Evolutionary conservation across 2,329 filamentous ascomycete genomes (phyloP), one percentile per base, ranked within the genome.

Genomic region (Venturia effusa): DNA sequence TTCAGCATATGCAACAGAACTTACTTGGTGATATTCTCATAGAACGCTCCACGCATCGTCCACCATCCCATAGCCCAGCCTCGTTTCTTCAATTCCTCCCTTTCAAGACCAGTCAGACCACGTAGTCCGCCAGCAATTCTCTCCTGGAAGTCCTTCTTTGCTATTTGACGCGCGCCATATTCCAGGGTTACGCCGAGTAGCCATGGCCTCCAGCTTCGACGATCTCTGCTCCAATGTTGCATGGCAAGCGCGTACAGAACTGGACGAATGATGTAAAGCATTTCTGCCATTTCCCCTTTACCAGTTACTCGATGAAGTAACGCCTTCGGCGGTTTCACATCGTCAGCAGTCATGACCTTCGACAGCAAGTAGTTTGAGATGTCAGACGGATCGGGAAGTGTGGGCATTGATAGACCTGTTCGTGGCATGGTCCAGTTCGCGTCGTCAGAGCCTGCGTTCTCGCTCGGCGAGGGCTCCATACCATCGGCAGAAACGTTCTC

Each of bases 51-150:
- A 66, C 93, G 85, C 90, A 99, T 94, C 32, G 84, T 78, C 94
- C 94, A 99, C 93, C 94, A 97, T 24, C 87, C 89, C 80, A 97
- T 88, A 1, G 86, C 87, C 91, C 92, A 96, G 45, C 89, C 92
- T 67, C 94, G 83, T 76, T 90, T 92, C 72, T 82, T 86, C 81
- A 95, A 85, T 78, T 97, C 93, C 68, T 97, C 93, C 64, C 87
- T 85, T 77, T 99, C 94, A 22, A 99, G 80, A 10, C 88, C 85
- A 30, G 93, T 96, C 39, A 94, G 72, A 0, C 84, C 92, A 61
- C 90, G 83, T 66, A 94, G 79, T 37, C 90, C 87, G 55, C 88
- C 85, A 15, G 92, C 83, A 40, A 86, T 75, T 66, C 83, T 76
- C 67, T 84, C 81, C 64, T 83, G 80, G 67, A 88, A 81, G 68